These are phyloP conservation scores for Blumeria graminis DNA, from an alignment of 2,329 filamentous ascomycete genomes.

Conservation along the genomic window DNA sequence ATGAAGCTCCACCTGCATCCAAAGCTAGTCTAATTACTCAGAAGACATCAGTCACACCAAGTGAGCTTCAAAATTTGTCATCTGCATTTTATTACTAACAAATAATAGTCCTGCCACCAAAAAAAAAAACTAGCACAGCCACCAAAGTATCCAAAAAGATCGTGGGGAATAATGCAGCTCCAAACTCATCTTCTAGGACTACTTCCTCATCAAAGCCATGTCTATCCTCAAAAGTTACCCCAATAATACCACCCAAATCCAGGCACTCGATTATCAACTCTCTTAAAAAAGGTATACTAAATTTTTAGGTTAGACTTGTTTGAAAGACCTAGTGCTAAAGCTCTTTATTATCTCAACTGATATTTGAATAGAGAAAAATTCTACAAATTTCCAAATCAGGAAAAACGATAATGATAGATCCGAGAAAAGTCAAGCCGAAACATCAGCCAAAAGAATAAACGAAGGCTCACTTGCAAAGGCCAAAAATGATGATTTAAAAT, in stretches of 20 bases:
- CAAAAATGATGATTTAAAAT: too few species aligned
- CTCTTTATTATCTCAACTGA: too few species aligned
- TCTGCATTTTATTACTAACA: neutral
- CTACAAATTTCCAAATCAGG: too few species aligned
- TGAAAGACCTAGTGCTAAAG: too few species aligned
- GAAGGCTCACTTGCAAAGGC: too few species aligned
- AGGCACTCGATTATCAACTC: neutral
- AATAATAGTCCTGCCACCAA: neutral
- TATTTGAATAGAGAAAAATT: too few species aligned
- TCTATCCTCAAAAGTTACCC: neutral
- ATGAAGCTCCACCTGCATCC: neutral
- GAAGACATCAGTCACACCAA: neutral
- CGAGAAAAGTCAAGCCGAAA: too few species aligned
- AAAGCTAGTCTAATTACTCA: neutral
- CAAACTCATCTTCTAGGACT: neutral
- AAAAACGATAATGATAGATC: too few species aligned
- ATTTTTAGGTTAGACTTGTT: too few species aligned
- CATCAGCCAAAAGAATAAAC: too few species aligned
- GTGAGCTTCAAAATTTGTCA: neutral
- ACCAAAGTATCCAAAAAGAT: neutral
- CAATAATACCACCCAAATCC: neutral
- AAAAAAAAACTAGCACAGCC: neutral
- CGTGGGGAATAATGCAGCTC: neutral
- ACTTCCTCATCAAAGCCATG: neutral
- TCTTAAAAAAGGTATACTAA: too few species aligned